Percentiles rank a stretch among this genome's conserved stretches.
These are phyloP conservation scores for Jamesozyma gamospora DNA, from an alignment of 805 yeast genomes.

Conservation along the genomic window DNA sequence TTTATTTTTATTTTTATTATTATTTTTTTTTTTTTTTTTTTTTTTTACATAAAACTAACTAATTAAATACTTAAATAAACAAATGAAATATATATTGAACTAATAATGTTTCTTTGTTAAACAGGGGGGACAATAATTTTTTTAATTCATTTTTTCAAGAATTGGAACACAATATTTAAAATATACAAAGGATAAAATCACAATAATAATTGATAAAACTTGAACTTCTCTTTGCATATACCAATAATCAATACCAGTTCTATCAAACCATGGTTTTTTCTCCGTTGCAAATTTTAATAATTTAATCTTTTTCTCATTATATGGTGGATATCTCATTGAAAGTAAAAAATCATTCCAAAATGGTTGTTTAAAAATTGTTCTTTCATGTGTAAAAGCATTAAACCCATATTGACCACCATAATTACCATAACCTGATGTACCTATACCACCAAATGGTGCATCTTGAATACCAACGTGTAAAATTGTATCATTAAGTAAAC, in stretches of 20 bases:
- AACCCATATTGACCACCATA: conserved; percentile 71
- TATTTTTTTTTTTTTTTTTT: too few species aligned
- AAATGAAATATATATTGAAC: too few species aligned
- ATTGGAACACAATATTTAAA: background rate
- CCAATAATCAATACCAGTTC: conserved; percentile 27
- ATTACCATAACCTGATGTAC: conserved; percentile 70
- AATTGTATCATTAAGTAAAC: conserved; percentile 59
- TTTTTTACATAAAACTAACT: too few species aligned
- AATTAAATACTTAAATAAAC: too few species aligned
- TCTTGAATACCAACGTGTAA: conserved; percentile 57
- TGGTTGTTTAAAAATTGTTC: conserved; percentile 57
- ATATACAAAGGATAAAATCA: background rate
- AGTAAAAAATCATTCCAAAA: conserved; percentile 52
- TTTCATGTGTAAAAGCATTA: conserved; percentile 65
- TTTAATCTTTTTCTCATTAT: conserved; percentile 27
- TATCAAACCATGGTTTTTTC: conserved; percentile 29
- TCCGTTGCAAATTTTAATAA: conserved; percentile 24
- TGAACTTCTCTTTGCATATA: background rate
- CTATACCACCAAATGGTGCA: conserved; percentile 90
- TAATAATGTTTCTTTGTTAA: too few species aligned
- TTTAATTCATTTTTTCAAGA: background rate
- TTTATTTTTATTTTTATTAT: too few species aligned
- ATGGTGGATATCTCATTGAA: conserved; percentile 61
- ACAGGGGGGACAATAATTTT: too few species aligned
- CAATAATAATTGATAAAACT: background rate